Conservation (phyloP, 2,329 filamentous ascomycete species). For the Ceratocystis cubensis region DNA sequence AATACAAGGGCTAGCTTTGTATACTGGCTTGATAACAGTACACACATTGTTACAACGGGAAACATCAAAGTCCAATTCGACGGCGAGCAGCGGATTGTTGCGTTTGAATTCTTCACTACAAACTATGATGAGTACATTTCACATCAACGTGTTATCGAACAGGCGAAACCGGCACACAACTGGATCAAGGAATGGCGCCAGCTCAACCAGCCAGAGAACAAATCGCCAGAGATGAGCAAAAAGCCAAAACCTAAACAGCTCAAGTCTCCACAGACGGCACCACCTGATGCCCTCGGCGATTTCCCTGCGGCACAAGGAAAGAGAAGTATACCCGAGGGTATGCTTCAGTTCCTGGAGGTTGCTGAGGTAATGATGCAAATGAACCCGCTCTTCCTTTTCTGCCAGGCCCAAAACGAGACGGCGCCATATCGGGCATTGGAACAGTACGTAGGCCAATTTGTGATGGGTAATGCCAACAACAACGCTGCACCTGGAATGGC, state of each 20-base stretch:
- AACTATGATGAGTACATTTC: slow-evolving; percentile 76
- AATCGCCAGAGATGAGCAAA: slow-evolving; percentile 54
- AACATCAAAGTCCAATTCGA: slow-evolving; percentile 70
- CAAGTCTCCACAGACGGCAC: slow-evolving; percentile 47
- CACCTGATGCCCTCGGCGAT: slow-evolving; percentile 44
- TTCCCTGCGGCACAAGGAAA: slow-evolving; percentile 48
- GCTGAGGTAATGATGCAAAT: slow-evolving; percentile 55
- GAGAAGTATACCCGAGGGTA: slow-evolving; percentile 43
- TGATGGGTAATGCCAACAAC: slow-evolving; percentile 37
- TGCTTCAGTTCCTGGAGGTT: slow-evolving; percentile 55
- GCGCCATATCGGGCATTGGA: slow-evolving; percentile 48
- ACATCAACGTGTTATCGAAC: slow-evolving; percentile 49
- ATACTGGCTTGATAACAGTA: slow-evolving; percentile 77
- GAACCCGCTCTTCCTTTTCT: slow-evolving; percentile 50
- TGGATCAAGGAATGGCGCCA: slow-evolving; percentile 56
- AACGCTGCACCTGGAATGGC: slow-evolving; percentile 30
- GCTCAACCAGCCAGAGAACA: slow-evolving; percentile 41
- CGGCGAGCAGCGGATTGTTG: slow-evolving; percentile 63
- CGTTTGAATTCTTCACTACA: slow-evolving; percentile 67
- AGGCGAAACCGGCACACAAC: slow-evolving; percentile 47
- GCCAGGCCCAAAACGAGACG: slow-evolving; percentile 41
- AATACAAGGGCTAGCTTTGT: slow-evolving; percentile 67
- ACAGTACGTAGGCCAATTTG: slow-evolving; percentile 41
- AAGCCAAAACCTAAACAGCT: slow-evolving; percentile 47
- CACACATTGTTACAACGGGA: slow-evolving; percentile 71